Conservation (phyloP, 2,329 filamentous ascomycete species). For the Botrytis tulipae region DNA sequence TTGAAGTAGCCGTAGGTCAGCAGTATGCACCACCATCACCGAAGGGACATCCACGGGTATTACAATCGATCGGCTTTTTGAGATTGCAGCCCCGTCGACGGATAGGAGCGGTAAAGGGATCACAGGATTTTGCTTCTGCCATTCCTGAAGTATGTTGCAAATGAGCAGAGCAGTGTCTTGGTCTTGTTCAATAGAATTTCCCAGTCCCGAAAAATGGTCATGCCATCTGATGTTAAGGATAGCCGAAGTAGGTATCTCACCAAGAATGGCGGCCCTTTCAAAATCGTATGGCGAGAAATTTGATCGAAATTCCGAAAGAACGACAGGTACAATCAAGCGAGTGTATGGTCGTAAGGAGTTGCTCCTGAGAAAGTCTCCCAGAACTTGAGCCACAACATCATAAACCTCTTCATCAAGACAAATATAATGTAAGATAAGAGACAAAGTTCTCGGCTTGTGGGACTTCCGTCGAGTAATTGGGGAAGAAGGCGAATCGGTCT, state of each 20-base stretch:
- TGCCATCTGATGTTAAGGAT: slow-evolving; percentile 50
- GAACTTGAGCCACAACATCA: slow-evolving; percentile 45
- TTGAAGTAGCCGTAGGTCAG: slow-evolving; percentile 58
- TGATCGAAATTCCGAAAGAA: slow-evolving; percentile 46
- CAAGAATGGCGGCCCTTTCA: slow-evolving; percentile 55
- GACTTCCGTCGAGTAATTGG: slow-evolving; percentile 30
- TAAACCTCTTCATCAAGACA: slow-evolving; percentile 74
- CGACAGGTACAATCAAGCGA: slow-evolving; percentile 46
- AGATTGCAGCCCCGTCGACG: slow-evolving; percentile 31
- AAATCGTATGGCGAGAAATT: slow-evolving; percentile 51
- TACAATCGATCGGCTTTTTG: slow-evolving; percentile 62
- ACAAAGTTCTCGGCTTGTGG: slow-evolving; percentile 47
- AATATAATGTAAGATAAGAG: slow-evolving; percentile 72
- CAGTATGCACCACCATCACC: slow-evolving; percentile 78
- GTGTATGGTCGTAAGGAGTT: slow-evolving; percentile 48
- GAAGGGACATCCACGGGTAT: slow-evolving; percentile 90
- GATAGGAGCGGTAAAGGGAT: slow-evolving; percentile 32
- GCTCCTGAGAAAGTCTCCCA: slow-evolving; percentile 44
- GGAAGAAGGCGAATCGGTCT: slow-evolving; percentile 45
- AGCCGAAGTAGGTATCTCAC: slow-evolving; percentile 50
- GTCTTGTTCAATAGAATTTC: slow-evolving; percentile 34
- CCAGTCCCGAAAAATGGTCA: slow-evolving; percentile 51
- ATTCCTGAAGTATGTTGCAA: slow-evolving; percentile 30
- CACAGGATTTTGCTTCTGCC: slow-evolving; percentile 30
- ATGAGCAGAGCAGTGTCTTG: slow-evolving; percentile 34